Conservation (phyloP, 306 rosid genomes). For the Cucurbita pepo region DNA sequence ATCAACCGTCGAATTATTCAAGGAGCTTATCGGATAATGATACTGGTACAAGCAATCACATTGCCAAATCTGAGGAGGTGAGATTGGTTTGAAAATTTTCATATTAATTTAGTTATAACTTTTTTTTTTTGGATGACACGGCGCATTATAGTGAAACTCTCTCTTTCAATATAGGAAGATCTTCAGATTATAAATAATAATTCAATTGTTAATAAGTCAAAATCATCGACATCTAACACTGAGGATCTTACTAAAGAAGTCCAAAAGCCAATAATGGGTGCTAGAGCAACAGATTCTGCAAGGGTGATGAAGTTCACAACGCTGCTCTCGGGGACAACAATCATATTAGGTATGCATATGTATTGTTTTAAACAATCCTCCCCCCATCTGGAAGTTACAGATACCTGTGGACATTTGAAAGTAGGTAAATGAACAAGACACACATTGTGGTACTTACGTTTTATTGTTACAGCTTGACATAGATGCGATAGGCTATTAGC, state of each 20-base stretch:
- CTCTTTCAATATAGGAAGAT: conserved; percentile 47
- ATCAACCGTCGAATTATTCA: conserved; percentile 26
- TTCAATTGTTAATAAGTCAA: conserved; percentile 32
- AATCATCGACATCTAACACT: conserved; percentile 18
- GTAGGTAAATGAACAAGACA: neutral
- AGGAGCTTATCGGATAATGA: conserved; percentile 50
- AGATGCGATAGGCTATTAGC: neutral
- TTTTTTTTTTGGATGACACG: neutral
- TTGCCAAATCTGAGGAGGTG: conserved; percentile 42
- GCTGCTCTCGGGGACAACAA: conserved; percentile 67
- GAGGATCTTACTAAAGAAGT: conserved; percentile 36
- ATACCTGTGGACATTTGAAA: neutral
- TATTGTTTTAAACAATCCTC: conserved; percentile 6
- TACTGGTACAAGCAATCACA: conserved; percentile 44
- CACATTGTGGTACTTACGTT: neutral
- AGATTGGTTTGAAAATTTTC: neutral
- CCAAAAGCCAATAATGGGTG: conserved; percentile 42
- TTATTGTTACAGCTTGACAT: neutral
- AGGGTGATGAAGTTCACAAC: conserved; percentile 69
- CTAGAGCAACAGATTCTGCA: conserved; percentile 88
- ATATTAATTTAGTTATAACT: neutral
- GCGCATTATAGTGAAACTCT: conserved; percentile 6
- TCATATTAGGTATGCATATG: conserved; percentile 43
- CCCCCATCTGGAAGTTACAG: neutral
- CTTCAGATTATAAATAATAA: conserved; percentile 16